These are phyloP conservation scores for Gossypium sturtianum DNA, from an alignment of 345 rosid genomes.

Conservation along the genomic window DNA sequence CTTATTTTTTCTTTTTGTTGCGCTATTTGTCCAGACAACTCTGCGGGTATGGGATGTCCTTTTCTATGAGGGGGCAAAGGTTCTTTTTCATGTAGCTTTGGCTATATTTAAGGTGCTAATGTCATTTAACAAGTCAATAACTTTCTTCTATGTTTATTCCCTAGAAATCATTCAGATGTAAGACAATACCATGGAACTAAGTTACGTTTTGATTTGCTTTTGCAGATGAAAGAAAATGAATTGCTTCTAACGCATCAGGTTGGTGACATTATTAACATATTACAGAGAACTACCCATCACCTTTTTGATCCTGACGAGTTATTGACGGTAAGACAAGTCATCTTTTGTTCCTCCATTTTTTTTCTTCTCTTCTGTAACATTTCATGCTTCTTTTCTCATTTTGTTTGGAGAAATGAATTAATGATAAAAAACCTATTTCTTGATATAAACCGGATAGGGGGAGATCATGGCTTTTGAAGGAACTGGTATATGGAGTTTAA, in stretches of 20 bases:
- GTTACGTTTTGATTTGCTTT: background rate
- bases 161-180: background rate
- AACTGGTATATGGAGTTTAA: background rate
- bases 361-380: background rate
- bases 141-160: background rate
- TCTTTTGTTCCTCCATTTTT: background rate
- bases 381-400: background rate
- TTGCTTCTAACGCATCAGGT: slow-evolving; percentile 85
- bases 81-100: slow-evolving; percentile 94
- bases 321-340: slow-evolving; percentile 54
- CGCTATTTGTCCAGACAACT: slow-evolving; percentile 56
- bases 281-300: slow-evolving; percentile 84
- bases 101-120: slow-evolving; percentile 83
- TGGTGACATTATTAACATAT: slow-evolving; percentile 79
- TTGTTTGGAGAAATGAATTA: background rate
- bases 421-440: background rate
- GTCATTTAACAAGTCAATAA: slow-evolving; percentile 8
- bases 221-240: slow-evolving; percentile 93
- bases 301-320: slow-evolving; percentile 98
- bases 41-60: slow-evolving; percentile 98
- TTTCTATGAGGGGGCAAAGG: slow-evolving; percentile 96
- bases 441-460: background rate
- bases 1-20: background rate
- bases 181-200: background rate
- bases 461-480: background rate